Base-by-base conservation (phyloP, 441 rosid genomes). In the Gossypium gossypioides region DNA sequence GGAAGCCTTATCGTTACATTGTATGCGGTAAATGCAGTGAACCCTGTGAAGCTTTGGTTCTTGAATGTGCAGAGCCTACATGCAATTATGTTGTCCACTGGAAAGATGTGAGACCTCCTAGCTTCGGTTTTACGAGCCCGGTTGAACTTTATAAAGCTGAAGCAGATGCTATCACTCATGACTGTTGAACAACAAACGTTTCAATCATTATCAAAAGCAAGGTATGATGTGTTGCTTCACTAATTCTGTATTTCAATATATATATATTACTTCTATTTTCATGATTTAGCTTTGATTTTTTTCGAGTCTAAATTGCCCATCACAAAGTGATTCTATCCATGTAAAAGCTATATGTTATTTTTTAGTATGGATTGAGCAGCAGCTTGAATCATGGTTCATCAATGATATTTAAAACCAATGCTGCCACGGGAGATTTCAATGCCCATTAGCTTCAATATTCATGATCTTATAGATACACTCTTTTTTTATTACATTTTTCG, bases 41-140 rank as follows among this genome's bases (percentile, higher is more conserved):
- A 0, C 29, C 19, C 32, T 69, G 73, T n/a, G 0, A 29, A 54
- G 73, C 19, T 7, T 34, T 69, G 63, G 61, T 63, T 32, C 64
- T 69, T 12, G 52, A 69, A 54, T 69, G 73, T 54, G 50, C 4
- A 55, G 62, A 69, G 32, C 18, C 63, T 19, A 19, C 46, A 10
- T 69, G 73, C 32, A 34, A 40, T 9, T 69, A 51, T 37, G 10
- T 37, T 13, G 51, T 69, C 22, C 64, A 55, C 13, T 69, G 63
- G 63, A 51, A 34, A 18, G 34, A 63, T 34, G 50, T 62, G 40
- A 37, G 19, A 40, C 68, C 50, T 37, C 8, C 1, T 16, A 1
- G 7, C 22, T 15, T 34, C 7, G 4, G 7, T 4, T 0, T 0
- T 62, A 0, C 0, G 5, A 62, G 27, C 0, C 48, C 15, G 9